Evolutionary conservation across 164 flowering plant genomes (phyloP).

Genomic region (Vitis cinerea): DNA sequence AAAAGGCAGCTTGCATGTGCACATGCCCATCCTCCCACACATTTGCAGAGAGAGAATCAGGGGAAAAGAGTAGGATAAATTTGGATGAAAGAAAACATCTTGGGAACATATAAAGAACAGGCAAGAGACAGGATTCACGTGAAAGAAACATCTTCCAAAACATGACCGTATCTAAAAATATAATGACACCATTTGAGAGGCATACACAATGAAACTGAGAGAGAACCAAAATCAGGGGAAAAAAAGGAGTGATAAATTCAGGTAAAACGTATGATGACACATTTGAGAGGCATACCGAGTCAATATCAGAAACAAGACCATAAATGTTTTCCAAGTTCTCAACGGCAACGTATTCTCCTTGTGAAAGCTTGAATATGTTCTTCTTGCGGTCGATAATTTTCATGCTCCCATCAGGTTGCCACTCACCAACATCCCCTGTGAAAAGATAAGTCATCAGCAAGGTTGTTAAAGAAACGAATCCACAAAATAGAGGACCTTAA

Average conservation of each 20-base stretch:
- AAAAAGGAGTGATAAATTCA: neutral
- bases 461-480: neutral
- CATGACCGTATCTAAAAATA: no score
- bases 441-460: conserved; percentile 13
- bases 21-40: no score
- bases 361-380: conserved; percentile 97
- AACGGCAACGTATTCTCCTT: conserved; percentile 98
- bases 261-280: no score
- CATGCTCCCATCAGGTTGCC: conserved; percentile 94
- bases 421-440: conserved; percentile 94
- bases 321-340: conserved; percentile 93
- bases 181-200: no score
- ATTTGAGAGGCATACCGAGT: conserved; percentile 52
- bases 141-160: no score
- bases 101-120: no score
- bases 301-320: conserved; percentile 59
- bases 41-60: no score
- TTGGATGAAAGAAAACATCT: no score
- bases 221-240: neutral
- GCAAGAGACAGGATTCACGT: no score
- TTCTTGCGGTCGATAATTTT: conserved; percentile 97
- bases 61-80: neutral
- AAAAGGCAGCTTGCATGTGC: no score
- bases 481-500: neutral
- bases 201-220: neutral